These are phyloP conservation scores for Physocladia obscura DNA, from an alignment of 192 early-diverging fungal species.

Conservation along the genomic window DNA sequence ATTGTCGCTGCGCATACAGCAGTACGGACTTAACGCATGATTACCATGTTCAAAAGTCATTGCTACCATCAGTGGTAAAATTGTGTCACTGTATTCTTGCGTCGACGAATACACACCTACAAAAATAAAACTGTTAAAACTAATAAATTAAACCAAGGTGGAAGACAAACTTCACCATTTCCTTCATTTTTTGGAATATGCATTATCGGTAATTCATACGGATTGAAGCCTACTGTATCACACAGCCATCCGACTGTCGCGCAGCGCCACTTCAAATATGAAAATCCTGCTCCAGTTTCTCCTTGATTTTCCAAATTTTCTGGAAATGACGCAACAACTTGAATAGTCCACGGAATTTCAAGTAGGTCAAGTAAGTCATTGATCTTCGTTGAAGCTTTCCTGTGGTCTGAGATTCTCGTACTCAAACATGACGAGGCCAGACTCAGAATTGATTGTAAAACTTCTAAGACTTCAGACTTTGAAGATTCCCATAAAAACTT, in stretches of 20 bases:
- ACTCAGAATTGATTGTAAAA: constrained; percentile 14
- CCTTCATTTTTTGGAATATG: constrained; percentile 5
- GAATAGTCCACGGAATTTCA: constrained; percentile 38
- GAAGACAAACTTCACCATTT: constrained; percentile 11
- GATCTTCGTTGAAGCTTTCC: constrained; percentile 27
- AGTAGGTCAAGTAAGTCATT: constrained; percentile 27
- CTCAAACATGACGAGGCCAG: background rate
- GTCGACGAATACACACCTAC: constrained; percentile 21
- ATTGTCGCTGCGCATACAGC: constrained; percentile 9
- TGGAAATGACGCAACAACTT: constrained; percentile 6
- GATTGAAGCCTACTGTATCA: constrained; percentile 27
- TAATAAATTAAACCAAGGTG: background rate
- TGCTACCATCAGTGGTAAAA: constrained; percentile 29
- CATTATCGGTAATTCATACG: constrained; percentile 30
- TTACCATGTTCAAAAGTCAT: constrained; percentile 39
- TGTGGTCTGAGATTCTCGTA: constrained; percentile 9
- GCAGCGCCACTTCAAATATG: constrained; percentile 7
- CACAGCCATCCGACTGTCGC: constrained; percentile 35
- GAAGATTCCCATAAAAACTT: constrained; percentile 35
- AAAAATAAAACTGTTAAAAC: background rate
- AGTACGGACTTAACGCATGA: constrained; percentile 24
- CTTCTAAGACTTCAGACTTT: constrained; percentile 4
- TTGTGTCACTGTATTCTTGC: constrained; percentile 34
- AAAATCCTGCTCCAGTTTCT: background rate
- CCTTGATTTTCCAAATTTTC: background rate